A percentile compares a stretch with the other conserved stretches of the same genome.
phyloP scores from a whole-genome alignment of 345 rosid species.

The Pugionium cornutum region DNA sequence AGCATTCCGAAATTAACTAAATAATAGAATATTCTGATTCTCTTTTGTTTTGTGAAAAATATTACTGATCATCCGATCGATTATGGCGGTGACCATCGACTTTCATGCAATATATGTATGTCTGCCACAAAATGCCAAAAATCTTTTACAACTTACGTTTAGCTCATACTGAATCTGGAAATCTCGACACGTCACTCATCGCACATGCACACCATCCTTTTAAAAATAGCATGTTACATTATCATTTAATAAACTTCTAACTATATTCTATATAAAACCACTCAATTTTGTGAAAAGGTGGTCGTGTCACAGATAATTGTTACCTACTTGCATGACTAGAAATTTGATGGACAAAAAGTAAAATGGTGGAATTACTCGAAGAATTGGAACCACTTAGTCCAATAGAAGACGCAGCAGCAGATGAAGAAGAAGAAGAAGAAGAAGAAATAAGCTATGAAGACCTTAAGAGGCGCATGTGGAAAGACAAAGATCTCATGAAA shows the following conservation, averaged over 20 bases:
- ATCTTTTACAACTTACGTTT: constrained; percentile 15
- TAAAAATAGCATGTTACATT: background rate
- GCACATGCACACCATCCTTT: constrained; percentile 28
- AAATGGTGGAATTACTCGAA: constrained; percentile 35
- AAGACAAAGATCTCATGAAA: constrained; percentile 51
- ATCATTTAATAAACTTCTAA: background rate
- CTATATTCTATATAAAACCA: background rate
- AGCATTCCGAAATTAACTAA: no score
- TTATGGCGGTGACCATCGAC: background rate
- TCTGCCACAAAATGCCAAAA: constrained; percentile 22
- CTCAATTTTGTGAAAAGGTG: background rate
- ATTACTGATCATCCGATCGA: no score
- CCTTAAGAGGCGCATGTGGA: constrained; percentile 67
- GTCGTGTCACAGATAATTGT: background rate
- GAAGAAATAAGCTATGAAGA: constrained; percentile 53
- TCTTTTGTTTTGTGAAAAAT: background rate
- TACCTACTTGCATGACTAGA: background rate
- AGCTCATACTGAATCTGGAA: constrained; percentile 16
- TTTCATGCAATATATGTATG: no score
- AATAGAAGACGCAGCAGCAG: background rate
- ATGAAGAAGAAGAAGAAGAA: constrained; percentile 1
- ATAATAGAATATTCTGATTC: background rate
- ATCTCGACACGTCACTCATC: constrained; percentile 20
- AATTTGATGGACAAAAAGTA: background rate
- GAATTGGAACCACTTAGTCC: constrained; percentile 34